Conservation (phyloP, 208 protist species). For the Balamuthia mandrillaris region DNA sequence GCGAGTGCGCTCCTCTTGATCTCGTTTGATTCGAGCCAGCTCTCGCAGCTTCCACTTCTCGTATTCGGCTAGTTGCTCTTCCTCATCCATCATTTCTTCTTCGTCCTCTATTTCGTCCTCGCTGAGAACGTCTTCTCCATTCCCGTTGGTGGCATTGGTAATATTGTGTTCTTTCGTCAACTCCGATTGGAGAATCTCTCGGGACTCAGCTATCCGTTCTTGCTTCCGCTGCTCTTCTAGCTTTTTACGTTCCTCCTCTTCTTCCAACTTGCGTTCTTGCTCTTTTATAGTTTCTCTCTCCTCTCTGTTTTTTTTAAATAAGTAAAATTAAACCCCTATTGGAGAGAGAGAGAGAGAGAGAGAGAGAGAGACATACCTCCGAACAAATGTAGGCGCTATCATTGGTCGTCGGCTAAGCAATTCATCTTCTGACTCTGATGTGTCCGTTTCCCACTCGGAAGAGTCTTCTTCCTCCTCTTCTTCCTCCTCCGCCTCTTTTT, state of each 20-base stretch:
- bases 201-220: background rate
- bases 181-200: background rate
- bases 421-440: background rate
- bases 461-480: background rate
- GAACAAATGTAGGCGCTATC: background rate
- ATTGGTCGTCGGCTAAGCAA: background rate
- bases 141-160: background rate
- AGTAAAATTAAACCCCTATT: too few species aligned
- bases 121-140: background rate
- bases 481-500: background rate
- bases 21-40: background rate
- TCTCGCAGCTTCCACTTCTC: constrained; percentile 25
- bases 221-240: background rate
- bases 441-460: background rate
- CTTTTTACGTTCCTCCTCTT: background rate
- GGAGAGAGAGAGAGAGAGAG: too few species aligned
- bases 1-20: background rate
- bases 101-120: background rate
- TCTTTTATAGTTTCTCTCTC: background rate
- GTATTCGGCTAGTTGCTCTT: background rate
- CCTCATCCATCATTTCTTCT: background rate
- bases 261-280: background rate
- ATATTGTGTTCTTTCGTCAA: background rate
- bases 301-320: too few species aligned
- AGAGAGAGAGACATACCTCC: too few species aligned